Evolutionary conservation across 306 rosid genomes (phyloP).

Genomic region (Rubus parviflorus): DNA sequence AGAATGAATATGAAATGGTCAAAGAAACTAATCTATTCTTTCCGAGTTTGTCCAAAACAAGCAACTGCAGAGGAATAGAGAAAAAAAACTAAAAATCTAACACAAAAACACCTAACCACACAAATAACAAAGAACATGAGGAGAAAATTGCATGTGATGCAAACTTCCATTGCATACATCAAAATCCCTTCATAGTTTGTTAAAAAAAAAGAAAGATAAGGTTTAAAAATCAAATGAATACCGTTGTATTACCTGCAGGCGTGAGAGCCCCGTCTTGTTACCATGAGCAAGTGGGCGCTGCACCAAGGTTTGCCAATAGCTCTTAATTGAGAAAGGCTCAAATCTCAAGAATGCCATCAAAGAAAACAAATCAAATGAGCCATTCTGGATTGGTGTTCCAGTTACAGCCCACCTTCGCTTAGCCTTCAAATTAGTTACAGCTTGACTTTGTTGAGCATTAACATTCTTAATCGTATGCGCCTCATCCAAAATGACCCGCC

Average conservation of each 20-base stretch:
- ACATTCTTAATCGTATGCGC: slow-evolving; percentile 72
- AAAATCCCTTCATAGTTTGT: neutral
- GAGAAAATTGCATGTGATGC: neutral
- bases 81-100: neutral
- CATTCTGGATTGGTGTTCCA: slow-evolving; percentile 78
- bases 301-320: slow-evolving; percentile 65
- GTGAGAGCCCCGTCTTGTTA: slow-evolving; percentile 41
- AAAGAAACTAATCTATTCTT: neutral
- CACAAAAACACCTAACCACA: neutral
- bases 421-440: slow-evolving; percentile 48
- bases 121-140: neutral
- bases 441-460: slow-evolving; percentile 50
- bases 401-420: slow-evolving; percentile 82
- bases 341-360: slow-evolving; percentile 73
- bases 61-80: neutral
- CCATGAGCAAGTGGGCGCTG: slow-evolving; percentile 69
- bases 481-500: slow-evolving; percentile 80
- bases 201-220: neutral
- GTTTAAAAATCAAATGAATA: neutral
- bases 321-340: slow-evolving; percentile 68
- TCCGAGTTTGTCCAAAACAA: neutral
- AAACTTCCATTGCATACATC: neutral
- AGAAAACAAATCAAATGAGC: slow-evolving; percentile 68
- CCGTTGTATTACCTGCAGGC: slow-evolving; percentile 66
- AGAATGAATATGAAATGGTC: neutral